Conservation (phyloP, 1,284 basidiomycete species). For the Trichosporon faecale region DNA sequence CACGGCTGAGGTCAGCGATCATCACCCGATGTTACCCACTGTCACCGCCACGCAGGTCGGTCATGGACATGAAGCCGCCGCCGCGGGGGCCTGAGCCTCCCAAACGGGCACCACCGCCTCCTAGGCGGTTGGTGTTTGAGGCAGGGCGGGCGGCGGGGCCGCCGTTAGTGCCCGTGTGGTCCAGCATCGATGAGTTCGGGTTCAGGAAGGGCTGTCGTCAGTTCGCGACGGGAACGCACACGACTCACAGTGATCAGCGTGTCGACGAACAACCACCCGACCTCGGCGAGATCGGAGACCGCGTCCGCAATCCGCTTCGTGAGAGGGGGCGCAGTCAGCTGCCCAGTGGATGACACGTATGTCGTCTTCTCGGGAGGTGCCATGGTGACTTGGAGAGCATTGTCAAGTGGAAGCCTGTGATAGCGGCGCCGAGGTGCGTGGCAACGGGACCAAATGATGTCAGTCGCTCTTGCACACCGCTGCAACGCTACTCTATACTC, state of each 20-base stretch:
- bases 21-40: conserved; percentile 31
- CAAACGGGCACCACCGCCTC: conserved; percentile 25
- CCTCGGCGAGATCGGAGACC: conserved; percentile 18
- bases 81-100: conserved; percentile 23
- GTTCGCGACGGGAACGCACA: not conserved
- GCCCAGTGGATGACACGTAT: conserved; percentile 42
- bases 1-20: conserved; percentile 30
- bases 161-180: conserved; percentile 15
- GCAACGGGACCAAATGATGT: conserved; percentile 12
- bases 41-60: conserved; percentile 34
- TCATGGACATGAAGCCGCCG: conserved; percentile 45
- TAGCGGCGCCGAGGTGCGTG: not conserved
- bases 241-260: conserved; percentile 43
- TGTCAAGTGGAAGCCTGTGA: not conserved
- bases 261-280: conserved; percentile 43
- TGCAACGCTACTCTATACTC: too few species aligned
- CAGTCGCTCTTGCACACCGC: not conserved
- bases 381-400: conserved; percentile 17
- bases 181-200: conserved; percentile 27
- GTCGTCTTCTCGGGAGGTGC: conserved; percentile 20
- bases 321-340: conserved; percentile 34
- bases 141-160: not conserved
- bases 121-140: conserved; percentile 13
- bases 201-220: conserved; percentile 35
- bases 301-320: conserved; percentile 25